phyloP scores from a whole-genome alignment of 75 land plant species.

The Azolla pinnata region DNA sequence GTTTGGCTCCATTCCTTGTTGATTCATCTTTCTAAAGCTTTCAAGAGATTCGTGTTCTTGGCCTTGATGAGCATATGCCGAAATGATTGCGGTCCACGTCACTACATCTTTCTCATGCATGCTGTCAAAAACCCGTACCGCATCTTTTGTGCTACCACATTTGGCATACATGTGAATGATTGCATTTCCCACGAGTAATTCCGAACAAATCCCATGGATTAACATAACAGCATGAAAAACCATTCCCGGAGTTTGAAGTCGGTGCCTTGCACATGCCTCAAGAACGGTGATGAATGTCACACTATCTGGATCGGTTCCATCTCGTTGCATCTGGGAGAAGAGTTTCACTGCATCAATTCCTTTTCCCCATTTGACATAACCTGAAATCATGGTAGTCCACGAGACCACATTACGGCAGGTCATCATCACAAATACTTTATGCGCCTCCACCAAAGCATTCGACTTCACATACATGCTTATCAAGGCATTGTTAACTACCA shows the following conservation, averaged over 20 bases:
- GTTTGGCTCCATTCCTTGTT: constrained; percentile 24
- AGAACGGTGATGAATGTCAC: constrained; percentile 19
- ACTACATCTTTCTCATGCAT: constrained; percentile 16
- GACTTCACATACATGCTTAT: constrained; percentile 37
- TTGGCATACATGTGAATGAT: constrained; percentile 24
- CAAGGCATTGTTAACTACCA: constrained; percentile 33
- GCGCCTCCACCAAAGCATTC: constrained; percentile 20
- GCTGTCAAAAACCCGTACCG: constrained; percentile 32
- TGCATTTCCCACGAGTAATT: constrained; percentile 5
- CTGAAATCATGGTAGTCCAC: constrained; percentile 18
- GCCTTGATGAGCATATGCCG: constrained; percentile 34
- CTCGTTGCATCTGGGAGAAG: constrained; percentile 14
- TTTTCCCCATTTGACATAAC: constrained; percentile 11
- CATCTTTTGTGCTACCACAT: constrained; percentile 13
- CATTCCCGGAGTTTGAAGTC: constrained; percentile 10
- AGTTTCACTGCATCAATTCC: constrained; percentile 9
- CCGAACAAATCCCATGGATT: not conserved
- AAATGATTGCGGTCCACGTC: constrained; percentile 40
- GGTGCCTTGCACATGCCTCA: constrained; percentile 20
- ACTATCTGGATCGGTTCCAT: constrained; percentile 17
- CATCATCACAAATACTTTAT: constrained; percentile 6
- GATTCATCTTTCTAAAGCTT: constrained; percentile 26
- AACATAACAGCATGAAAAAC: constrained; percentile 19
- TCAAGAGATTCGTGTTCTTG: constrained; percentile 23
- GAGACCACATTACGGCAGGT: constrained; percentile 8